These are phyloP conservation scores for Geotrichum siamense DNA, from an alignment of 1,139 yeast species.

Conservation along the genomic window DNA sequence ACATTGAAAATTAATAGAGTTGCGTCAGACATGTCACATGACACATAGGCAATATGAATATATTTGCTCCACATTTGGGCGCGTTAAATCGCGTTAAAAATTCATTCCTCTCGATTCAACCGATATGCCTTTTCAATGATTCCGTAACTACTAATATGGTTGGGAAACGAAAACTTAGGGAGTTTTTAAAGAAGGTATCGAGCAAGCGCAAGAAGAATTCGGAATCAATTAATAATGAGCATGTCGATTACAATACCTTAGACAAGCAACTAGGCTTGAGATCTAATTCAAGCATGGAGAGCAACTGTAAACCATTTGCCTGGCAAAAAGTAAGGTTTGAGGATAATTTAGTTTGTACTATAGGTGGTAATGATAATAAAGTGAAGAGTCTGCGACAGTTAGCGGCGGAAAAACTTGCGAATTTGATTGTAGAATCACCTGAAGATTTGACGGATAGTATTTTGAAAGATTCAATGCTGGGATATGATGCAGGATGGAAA, in stretches of 20 bases:
- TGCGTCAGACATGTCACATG: too few relatives aligned
- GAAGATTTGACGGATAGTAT: constrained; percentile 11
- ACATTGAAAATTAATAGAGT: too few relatives aligned
- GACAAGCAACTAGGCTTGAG: constrained; percentile 8
- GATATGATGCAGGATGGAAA: constrained; percentile 21
- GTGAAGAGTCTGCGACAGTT: constrained; percentile 6
- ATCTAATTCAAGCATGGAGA: constrained; percentile 8
- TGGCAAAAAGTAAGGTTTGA: constrained; percentile 7
- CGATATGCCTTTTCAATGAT: too few relatives aligned
- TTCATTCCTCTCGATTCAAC: too few relatives aligned
- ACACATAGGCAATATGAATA: too few relatives aligned
- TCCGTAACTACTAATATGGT: too few relatives aligned
- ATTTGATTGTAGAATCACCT: constrained; percentile 6
- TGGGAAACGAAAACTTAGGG: not conserved
- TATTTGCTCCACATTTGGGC: too few relatives aligned
- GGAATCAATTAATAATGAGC: not conserved
- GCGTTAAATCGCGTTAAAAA: too few relatives aligned
- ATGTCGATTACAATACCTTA: not conserved
- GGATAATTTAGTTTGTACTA: not conserved
- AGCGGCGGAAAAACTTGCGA: constrained; percentile 8
- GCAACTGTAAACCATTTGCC: constrained; percentile 7
- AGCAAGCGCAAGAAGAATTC: not conserved
- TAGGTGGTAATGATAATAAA: not conserved
- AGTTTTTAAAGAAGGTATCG: not conserved
- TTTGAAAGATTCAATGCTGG: constrained; percentile 5